Percentiles rank a stretch among this genome's conserved stretches.
Evolutionary conservation across 2,329 filamentous ascomycete species (phyloP).

Genomic region (Stagonosporopsis vannaccii): DNA sequence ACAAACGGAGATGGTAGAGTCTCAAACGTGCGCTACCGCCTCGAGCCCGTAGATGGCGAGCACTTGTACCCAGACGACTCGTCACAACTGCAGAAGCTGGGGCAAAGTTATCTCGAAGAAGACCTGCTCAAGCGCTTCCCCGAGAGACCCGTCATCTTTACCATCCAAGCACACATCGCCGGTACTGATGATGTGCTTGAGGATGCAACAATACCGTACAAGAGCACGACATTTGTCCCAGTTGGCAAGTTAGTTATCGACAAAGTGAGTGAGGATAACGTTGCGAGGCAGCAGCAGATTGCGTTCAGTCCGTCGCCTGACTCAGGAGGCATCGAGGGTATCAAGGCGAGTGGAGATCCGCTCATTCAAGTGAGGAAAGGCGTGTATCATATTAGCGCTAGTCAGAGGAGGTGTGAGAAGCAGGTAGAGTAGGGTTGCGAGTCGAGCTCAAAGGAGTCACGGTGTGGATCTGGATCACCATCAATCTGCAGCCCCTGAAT

Average conservation of each 20-base stretch:
- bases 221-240: constrained; percentile 14
- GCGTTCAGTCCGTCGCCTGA: constrained; percentile 18
- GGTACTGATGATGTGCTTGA: constrained; percentile 13
- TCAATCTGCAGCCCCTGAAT: not conserved
- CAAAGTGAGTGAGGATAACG: constrained; percentile 13
- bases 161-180: constrained; percentile 16
- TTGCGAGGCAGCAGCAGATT: constrained; percentile 15
- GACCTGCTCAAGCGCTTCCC: constrained; percentile 13
- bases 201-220: constrained; percentile 15
- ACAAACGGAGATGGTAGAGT: constrained; percentile 11
- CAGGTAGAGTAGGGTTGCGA: constrained; percentile 5
- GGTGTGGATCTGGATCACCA: not conserved
- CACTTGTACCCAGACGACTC: constrained; percentile 11
- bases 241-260: constrained; percentile 11
- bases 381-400: constrained; percentile 18
- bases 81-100: constrained; percentile 1
- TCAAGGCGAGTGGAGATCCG: constrained; percentile 8
- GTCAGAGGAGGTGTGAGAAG: constrained; percentile 16
- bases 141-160: constrained; percentile 14
- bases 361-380: constrained; percentile 15
- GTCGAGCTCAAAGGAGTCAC: not conserved
- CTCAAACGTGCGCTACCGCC: constrained; percentile 14
- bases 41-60: constrained; percentile 16
- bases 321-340: constrained; percentile 10
- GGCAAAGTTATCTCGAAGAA: constrained; percentile 11